Percentiles rank a stretch among this genome's conserved stretches.
Evolutionary conservation across 768 basidiomycete species (phyloP).

Genomic region (Lentinula boryana): DNA sequence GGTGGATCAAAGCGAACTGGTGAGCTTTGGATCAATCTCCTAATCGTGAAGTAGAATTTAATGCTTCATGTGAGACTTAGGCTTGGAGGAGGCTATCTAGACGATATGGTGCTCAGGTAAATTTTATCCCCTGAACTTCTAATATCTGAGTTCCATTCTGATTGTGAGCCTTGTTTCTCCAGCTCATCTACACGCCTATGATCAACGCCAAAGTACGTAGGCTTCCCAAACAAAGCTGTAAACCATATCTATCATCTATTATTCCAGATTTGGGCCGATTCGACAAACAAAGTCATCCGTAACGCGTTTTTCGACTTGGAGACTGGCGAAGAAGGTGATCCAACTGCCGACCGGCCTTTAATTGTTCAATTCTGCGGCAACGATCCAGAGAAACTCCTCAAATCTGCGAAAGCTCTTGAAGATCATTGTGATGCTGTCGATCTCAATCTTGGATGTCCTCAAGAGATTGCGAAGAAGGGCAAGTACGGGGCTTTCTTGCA

Average conservation of each 20-base stretch:
- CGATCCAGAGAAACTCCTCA: conserved; percentile 70
- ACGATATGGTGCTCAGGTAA: conserved; percentile 75
- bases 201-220: conserved; percentile 79
- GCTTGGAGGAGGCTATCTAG: conserved; percentile 86
- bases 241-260: background rate
- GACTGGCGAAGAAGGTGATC: conserved; percentile 78
- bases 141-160: background rate
- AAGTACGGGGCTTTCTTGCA: conserved; percentile 88
- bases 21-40: conserved; percentile 30
- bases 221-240: background rate
- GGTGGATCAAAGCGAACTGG: conserved; percentile 97
- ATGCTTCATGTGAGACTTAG: conserved; percentile 33
- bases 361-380: conserved; percentile 95
- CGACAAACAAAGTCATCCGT: conserved; percentile 47
- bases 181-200: conserved; percentile 97
- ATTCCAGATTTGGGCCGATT: conserved; percentile 57
- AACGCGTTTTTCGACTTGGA: conserved; percentile 63
- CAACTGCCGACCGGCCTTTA: conserved; percentile 69
- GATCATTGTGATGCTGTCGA: conserved; percentile 88
- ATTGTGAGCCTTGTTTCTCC: background rate
- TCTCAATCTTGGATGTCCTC: conserved; percentile 91
- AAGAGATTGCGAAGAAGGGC: conserved; percentile 88
- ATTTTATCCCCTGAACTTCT: conserved; percentile 8
- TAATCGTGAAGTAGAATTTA: background rate
- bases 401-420: conserved; percentile 73